Conservation (phyloP, 2,329 filamentous ascomycete genomes). For the Aspergillus chevalieri region DNA sequence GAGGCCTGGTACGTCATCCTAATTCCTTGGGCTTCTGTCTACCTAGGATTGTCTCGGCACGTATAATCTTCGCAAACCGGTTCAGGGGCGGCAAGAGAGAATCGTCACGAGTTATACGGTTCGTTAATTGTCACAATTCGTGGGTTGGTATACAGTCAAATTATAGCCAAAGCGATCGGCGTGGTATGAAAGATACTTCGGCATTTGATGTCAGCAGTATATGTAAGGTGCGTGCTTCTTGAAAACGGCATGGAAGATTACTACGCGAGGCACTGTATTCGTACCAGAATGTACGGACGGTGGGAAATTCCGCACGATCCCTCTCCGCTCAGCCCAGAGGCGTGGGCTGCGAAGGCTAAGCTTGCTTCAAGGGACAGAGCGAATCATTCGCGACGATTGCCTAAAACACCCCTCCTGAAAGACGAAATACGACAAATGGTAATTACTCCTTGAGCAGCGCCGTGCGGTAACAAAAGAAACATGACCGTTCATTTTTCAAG, state of each 20-base stretch:
- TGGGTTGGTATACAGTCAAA: slow-evolving; percentile 14
- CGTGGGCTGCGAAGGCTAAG: slow-evolving; percentile 7
- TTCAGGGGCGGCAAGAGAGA: slow-evolving; percentile 7
- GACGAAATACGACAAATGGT: not conserved
- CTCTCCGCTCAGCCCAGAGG: slow-evolving; percentile 10
- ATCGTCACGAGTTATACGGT: not conserved
- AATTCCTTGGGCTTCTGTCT: slow-evolving; percentile 3
- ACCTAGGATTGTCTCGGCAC: not conserved
- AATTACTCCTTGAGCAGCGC: not conserved
- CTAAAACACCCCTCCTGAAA: slow-evolving; percentile 4
- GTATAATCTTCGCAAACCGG: not conserved
- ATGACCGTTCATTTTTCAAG: not conserved
- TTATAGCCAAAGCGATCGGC: slow-evolving; percentile 22
- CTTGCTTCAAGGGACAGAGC: slow-evolving; percentile 10
- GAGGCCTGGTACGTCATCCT: slow-evolving; percentile 27
- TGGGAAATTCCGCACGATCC: slow-evolving; percentile 13
- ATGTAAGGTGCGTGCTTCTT: slow-evolving; percentile 16
- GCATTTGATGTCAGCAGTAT: slow-evolving; percentile 14
- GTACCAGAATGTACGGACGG: slow-evolving; percentile 23
- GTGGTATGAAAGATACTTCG: slow-evolving; percentile 12
- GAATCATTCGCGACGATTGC: slow-evolving; percentile 7
- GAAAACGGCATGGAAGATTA: slow-evolving; percentile 17
- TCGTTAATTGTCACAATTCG: not conserved
- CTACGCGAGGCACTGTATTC: slow-evolving; percentile 23
- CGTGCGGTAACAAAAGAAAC: not conserved